phyloP scores from a whole-genome alignment of 2,329 filamentous ascomycete genomes.

The Metarhizium sp. region DNA sequence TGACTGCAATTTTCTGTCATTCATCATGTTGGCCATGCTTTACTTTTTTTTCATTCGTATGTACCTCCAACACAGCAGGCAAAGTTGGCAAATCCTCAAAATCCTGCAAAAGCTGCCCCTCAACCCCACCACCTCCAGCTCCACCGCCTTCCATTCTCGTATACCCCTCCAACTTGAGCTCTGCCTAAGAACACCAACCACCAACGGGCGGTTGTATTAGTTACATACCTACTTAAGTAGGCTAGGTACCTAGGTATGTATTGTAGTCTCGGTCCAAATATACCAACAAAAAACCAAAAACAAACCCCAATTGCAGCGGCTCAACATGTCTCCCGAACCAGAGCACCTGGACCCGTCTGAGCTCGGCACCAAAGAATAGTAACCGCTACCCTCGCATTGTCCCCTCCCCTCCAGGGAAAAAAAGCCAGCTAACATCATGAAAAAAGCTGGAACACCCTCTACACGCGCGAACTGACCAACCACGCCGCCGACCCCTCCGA shows the following conservation, averaged over 20 bases:
- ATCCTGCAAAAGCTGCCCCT: not conserved
- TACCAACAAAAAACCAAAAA: not conserved
- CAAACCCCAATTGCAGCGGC: not conserved
- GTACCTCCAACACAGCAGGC: not conserved
- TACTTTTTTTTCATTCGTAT: no score
- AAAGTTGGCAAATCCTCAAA: not conserved
- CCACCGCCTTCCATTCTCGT: not conserved
- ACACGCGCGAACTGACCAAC: slow-evolving; percentile 62
- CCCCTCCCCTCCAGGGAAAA: not conserved
- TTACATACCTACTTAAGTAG: no score
- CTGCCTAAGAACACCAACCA: no score
- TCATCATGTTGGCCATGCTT: no score
- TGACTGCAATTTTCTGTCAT: no score
- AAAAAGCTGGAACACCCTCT: slow-evolving; percentile 65
- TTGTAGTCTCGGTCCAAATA: not conserved
- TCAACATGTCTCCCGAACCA: slow-evolving; percentile 1
- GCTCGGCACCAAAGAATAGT: slow-evolving; percentile 85
- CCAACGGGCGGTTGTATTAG: no score
- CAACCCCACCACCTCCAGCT: not conserved
- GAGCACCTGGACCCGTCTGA: slow-evolving; percentile 61
- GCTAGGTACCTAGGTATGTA: no score
- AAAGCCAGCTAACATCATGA: not conserved
- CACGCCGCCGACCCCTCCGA: slow-evolving; percentile 63
- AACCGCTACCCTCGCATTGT: not conserved
- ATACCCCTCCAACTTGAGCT: not conserved